A percentile compares a stretch with the other conserved stretches of the same genome.
phyloP scores from a whole-genome alignment of 345 rosid genomes.

The Hypericum androsaemum region DNA sequence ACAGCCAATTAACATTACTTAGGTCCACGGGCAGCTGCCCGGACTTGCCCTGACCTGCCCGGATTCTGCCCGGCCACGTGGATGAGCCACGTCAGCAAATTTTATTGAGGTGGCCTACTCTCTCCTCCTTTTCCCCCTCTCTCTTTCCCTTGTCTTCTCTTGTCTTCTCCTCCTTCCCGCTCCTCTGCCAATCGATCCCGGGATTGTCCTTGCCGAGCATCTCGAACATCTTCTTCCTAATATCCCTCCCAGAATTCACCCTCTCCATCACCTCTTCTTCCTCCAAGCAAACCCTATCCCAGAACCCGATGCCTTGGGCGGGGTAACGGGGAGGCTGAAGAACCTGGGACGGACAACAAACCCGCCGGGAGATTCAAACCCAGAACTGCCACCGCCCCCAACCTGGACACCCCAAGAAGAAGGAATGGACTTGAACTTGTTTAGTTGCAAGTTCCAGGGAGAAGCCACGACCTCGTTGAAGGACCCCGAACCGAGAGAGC shows the following conservation, averaged over 20 bases:
- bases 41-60: no score
- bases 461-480: slow-evolving; percentile 30
- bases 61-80: no score
- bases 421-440: slow-evolving; percentile 17
- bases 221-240: slow-evolving; percentile 44
- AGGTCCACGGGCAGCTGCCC: no score
- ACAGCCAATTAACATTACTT: no score
- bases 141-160: no score
- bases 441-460: slow-evolving; percentile 34
- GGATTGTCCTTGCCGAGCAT: slow-evolving; percentile 44
- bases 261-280: slow-evolving; percentile 49
- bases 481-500: slow-evolving; percentile 14
- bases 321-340: slow-evolving; percentile 25
- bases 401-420: slow-evolving; percentile 31
- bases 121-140: no score
- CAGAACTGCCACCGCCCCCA: slow-evolving; percentile 22
- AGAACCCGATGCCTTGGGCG: slow-evolving; percentile 17
- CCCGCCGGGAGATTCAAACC: slow-evolving; percentile 25
- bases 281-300: slow-evolving; percentile 25
- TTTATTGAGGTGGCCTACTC: no score
- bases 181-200: no score
- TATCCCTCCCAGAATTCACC: slow-evolving; percentile 55
- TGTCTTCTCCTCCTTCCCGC: no score
- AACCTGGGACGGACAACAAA: slow-evolving; percentile 24
- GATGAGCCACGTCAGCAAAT: no score